Evolutionary conservation across 768 basidiomycete species (phyloP), one percentile per base, ranked within the genome.

Genomic region (Wakefieldia striispora): DNA sequence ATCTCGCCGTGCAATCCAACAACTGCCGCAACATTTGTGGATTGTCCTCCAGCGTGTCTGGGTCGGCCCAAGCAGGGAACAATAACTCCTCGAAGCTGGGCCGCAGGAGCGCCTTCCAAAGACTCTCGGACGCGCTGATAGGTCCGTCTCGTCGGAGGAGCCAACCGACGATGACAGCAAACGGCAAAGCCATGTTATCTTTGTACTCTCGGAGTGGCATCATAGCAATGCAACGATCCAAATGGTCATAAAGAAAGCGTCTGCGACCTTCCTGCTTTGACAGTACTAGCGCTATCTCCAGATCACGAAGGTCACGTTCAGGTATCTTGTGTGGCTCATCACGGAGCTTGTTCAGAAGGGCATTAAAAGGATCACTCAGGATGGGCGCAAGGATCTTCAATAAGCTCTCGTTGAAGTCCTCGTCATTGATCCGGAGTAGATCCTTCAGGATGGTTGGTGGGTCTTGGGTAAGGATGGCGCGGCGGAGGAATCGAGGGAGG

Each of bases 101-200:
- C 3, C 41, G 40, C n/a, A 52, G 16, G 29, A 52, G 29, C 6
- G 19, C 36, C 36, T 31, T 24, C 36, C 47, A 49, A 23, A 31
- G 19, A 24, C 6, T 29, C 13, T 41, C 46, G 5, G 50, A 34
- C 1, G 45, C 24, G 13, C 23, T 24, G n/a, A 42, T 9, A 4
- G 34, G 50, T 4, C 29, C 49, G 19, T 52, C 41, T 12, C 36
- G 47, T 9, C 51, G 51, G n/a, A 49, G 41, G n/a, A 52, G 36
- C 51, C 46, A 49, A 33, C 47, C 23, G 0, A 52, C 46, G 6
- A 49, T 36, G 23, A 41, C 46, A 3, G 41, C 24, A 9, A 49
- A 33, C 5, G 51, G 47, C 10, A 52, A 23, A 6, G 51, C 47
- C 46, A 43, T 52, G 35, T 35, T 3, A 21, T 42, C 14, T n/a